Percentiles rank a stretch among this genome's conserved stretches.
These are phyloP conservation scores for Naganishia cerealis DNA, from an alignment of 1,284 basidiomycete species.

Conservation along the genomic window DNA sequence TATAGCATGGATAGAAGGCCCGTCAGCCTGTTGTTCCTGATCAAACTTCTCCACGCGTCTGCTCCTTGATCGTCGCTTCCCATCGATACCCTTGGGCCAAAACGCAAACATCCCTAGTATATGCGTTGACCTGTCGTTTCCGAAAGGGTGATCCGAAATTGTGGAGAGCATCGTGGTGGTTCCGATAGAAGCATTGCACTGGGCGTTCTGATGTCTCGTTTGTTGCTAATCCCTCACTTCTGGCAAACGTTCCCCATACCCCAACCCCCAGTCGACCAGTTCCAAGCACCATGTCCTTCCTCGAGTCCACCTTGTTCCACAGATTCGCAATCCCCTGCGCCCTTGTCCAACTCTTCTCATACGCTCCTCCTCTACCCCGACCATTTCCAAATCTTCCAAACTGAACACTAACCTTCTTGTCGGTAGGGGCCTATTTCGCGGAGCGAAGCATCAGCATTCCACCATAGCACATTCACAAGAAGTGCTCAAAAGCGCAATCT, in stretches of 20 bases:
- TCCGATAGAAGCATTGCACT: no score
- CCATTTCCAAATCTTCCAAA: neutral
- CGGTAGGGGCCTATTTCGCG: conserved; percentile 29
- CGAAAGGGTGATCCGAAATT: neutral
- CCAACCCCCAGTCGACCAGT: neutral
- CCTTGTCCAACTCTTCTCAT: neutral
- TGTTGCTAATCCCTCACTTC: neutral
- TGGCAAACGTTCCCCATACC: no score
- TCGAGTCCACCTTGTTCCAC: neutral
- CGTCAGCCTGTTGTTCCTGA: conserved; percentile 5
- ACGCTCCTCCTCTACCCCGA: neutral
- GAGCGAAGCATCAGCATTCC: conserved; percentile 1
- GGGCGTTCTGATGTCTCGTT: neutral
- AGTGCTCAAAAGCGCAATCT: conserved; percentile 7
- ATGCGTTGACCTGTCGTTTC: neutral
- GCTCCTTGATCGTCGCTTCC: neutral
- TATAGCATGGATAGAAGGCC: conserved; percentile 43
- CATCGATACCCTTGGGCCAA: neutral
- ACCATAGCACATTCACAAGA: neutral
- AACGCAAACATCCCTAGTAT: neutral
- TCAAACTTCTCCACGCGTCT: neutral
- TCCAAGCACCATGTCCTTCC: neutral
- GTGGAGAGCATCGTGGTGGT: no score
- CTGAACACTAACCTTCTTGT: conserved; percentile 34
- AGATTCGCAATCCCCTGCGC: neutral